Conservation (phyloP, 2,329 filamentous ascomycete species). For the Cladophialophora carrionii region DNA sequence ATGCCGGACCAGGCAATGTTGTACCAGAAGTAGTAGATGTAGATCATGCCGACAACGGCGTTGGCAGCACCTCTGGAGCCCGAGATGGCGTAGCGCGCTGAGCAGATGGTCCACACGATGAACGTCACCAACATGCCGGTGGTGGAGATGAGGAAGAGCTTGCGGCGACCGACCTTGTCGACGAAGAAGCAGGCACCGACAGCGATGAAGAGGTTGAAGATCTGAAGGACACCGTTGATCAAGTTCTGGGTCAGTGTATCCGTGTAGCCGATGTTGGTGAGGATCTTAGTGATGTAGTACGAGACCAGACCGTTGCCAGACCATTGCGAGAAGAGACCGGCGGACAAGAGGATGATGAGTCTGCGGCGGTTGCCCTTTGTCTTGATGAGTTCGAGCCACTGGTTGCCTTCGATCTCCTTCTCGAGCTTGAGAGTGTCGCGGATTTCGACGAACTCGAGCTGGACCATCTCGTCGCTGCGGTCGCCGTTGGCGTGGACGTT, state of each 20-base stretch:
- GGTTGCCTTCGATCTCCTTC: slow-evolving; percentile 52
- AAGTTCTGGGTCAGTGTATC: slow-evolving; percentile 45
- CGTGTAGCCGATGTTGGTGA: slow-evolving; percentile 46
- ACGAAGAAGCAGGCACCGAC: slow-evolving; percentile 46
- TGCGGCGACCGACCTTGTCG: slow-evolving; percentile 50
- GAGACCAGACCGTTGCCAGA: slow-evolving; percentile 55
- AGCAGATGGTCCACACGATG: slow-evolving; percentile 49
- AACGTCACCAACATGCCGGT: slow-evolving; percentile 52
- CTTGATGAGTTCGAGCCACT: slow-evolving; percentile 64
- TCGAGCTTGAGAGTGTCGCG: slow-evolving; percentile 65
- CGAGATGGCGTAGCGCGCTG: slow-evolving; percentile 43
- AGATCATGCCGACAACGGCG: slow-evolving; percentile 50
- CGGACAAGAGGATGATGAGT: slow-evolving; percentile 50
- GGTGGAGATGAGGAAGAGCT: slow-evolving; percentile 50
- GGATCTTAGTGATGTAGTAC: slow-evolving; percentile 46
- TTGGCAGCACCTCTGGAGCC: slow-evolving; percentile 43
- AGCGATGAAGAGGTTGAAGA: slow-evolving; percentile 47
- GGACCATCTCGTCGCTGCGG: slow-evolving; percentile 55
- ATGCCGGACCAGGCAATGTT: slow-evolving; percentile 47
- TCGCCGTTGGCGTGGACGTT: slow-evolving; percentile 50
- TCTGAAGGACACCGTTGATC: slow-evolving; percentile 49
- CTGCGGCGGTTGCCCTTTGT: slow-evolving; percentile 59
- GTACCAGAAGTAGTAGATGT: slow-evolving; percentile 50
- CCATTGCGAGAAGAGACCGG: slow-evolving; percentile 63
- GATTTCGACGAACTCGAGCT: slow-evolving; percentile 70